A percentile compares a stretch with the other conserved stretches of the same genome.
phyloP scores from a whole-genome alignment of 371 early-diverging fungal genomes.

The Cokeromyces recurvatus region DNA sequence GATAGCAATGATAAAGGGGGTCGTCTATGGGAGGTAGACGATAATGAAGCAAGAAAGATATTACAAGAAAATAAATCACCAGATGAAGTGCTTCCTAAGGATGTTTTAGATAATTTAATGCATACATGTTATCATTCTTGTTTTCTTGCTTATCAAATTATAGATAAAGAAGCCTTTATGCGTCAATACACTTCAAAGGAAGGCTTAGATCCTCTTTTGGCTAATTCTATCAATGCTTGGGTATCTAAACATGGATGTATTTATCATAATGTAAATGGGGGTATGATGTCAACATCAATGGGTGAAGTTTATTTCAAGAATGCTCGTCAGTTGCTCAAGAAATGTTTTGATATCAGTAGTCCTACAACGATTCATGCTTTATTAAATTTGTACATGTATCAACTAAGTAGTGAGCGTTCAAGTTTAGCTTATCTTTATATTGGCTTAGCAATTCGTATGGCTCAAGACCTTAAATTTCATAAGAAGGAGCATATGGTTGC shows the following conservation, averaged over 20 bases:
- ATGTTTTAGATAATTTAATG: constrained; percentile 38
- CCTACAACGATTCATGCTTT: constrained; percentile 53
- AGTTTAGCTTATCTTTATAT: constrained; percentile 53
- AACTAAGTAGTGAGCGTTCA: constrained; percentile 50
- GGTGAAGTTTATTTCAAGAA: constrained; percentile 56
- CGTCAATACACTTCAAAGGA: constrained; percentile 31
- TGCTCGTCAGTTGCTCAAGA: constrained; percentile 49
- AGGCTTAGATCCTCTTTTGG: constrained; percentile 45
- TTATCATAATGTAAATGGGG: constrained; percentile 36
- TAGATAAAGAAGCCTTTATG: constrained; percentile 51
- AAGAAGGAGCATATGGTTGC: constrained; percentile 41
- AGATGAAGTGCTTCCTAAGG: constrained; percentile 28
- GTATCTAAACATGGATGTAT: constrained; percentile 54
- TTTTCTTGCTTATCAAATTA: constrained; percentile 52
- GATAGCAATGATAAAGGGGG: constrained; percentile 20
- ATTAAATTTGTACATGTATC: constrained; percentile 58
- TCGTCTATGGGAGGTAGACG: constrained; percentile 49
- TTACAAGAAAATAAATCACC: constrained; percentile 24
- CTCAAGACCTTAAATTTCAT: constrained; percentile 55
- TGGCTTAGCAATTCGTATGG: constrained; percentile 60
- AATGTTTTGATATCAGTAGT: constrained; percentile 50
- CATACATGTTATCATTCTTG: constrained; percentile 52
- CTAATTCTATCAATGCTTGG: constrained; percentile 58
- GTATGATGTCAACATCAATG: constrained; percentile 19
- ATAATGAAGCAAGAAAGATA: constrained; percentile 42